phyloP scores from a whole-genome alignment of 1,284 basidiomycete genomes.

The Melampsora americana region DNA sequence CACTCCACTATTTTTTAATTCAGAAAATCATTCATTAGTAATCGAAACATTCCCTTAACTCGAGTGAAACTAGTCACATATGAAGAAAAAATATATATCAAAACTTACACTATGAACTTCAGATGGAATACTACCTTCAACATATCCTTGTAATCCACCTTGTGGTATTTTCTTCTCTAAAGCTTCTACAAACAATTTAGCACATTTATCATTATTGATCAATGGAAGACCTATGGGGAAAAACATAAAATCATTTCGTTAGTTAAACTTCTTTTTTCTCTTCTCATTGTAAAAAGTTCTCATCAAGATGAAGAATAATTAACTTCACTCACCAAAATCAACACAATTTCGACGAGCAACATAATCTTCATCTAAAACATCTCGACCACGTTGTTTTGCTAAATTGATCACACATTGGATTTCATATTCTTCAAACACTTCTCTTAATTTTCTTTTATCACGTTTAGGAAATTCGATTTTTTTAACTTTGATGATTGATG shows the following conservation, averaged over 20 bases:
- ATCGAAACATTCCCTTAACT: no score
- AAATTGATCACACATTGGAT: constrained; percentile 95
- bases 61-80: neutral
- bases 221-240: constrained; percentile 68
- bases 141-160: constrained; percentile 75
- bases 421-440: constrained; percentile 79
- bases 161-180: constrained; percentile 81
- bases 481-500: constrained; percentile 70
- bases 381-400: constrained; percentile 72
- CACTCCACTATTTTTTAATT: constrained; percentile 28
- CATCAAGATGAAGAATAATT: no score
- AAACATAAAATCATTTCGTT: constrained; percentile 77
- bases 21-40: neutral
- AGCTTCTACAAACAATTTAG: constrained; percentile 85
- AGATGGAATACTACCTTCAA: constrained; percentile 83
- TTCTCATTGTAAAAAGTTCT: neutral
- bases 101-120: constrained; percentile 63
- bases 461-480: constrained; percentile 94
- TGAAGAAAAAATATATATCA: neutral
- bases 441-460: constrained; percentile 91
- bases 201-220: constrained; percentile 85
- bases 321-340: constrained; percentile 29
- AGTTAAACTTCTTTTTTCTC: constrained; percentile 30
- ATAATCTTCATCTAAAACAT: constrained; percentile 88
- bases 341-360: constrained; percentile 73